Base-by-base conservation (phyloP, 192 early-diverging fungal species). In the Mortierella antarctica region DNA sequence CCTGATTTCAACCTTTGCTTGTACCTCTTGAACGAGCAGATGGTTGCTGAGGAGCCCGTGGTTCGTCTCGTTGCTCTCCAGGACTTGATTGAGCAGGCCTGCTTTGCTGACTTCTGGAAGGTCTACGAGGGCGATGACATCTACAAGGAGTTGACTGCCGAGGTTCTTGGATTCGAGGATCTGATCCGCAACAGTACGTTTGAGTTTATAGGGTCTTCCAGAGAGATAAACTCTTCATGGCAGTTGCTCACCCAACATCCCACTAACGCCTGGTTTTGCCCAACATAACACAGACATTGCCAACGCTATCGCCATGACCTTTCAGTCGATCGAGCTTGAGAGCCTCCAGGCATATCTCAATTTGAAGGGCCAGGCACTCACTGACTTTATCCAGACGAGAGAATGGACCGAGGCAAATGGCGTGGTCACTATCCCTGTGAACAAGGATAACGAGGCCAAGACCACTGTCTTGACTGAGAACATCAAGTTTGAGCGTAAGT, bases 1-100 rank as follows among this genome's bases (percentile, higher is more conserved):
- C 90, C 94, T 20, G 96, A 97, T 82, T 98, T 97, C 81, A 95
- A 95, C 86, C 87, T 97, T 53, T 95, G 93, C 85, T 83, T 96
- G 51, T 96, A 93, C 83, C 85, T 98, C 42, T 87, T 98, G 51
- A 91, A 86, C 57, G 94, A 96, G 55, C 91, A 91, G 47, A 82
- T 92, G 63, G 82, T 91, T 74, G 67, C 60, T 7, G 88, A 89
- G 63, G 84, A 85, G 23, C 65, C 77, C 31, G 81, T 94, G 42
- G 74, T 84, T 15, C 85, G 89, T 67, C 84, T 98, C 65, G 84
- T 91, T 18, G 71, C 75, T 44, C 84, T 97, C n/a, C 90, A 96
- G 80, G 90, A 92, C 64, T 83, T 90, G 18, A 86, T 98, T 23
- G 95, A 97, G 83, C 86, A 91, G 79, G 88, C 91, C 20, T 84